A percentile compares a stretch with the other conserved stretches of the same genome.
Evolutionary conservation across 345 rosid genomes (phyloP).

Genomic region (Gossypium herbaceum): DNA sequence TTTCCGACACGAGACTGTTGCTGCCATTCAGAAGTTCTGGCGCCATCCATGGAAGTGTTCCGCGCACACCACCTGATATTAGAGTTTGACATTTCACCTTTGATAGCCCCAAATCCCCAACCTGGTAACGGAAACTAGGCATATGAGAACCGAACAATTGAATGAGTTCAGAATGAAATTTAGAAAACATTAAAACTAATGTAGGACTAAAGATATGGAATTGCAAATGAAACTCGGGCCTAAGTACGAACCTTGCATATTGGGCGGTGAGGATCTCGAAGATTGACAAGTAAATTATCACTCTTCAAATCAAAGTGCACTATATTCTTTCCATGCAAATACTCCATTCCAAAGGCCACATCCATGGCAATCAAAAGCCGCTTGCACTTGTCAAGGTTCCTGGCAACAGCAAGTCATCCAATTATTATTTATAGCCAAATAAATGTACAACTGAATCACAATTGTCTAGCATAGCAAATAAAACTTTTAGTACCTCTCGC

Average conservation of each 20-base stretch:
- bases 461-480: background rate
- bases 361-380: slow-evolving; percentile 66
- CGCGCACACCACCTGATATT: slow-evolving; percentile 70
- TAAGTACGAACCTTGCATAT: slow-evolving; percentile 55
- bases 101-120: slow-evolving; percentile 73
- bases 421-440: background rate
- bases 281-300: slow-evolving; percentile 60
- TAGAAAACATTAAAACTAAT: too few relatives aligned
- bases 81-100: slow-evolving; percentile 64
- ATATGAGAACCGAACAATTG: background rate
- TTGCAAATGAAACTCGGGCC: background rate
- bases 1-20: slow-evolving; percentile 62
- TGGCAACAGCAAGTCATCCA: background rate
- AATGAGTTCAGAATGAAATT: background rate
- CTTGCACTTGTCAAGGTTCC: slow-evolving; percentile 41
- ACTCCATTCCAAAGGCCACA: slow-evolving; percentile 82
- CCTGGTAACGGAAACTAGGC: slow-evolving; percentile 26
- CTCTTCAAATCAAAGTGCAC: slow-evolving; percentile 77
- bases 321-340: slow-evolving; percentile 60
- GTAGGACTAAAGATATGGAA: background rate
- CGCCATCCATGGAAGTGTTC: slow-evolving; percentile 80
- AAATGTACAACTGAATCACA: background rate
- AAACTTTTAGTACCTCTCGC: slow-evolving; percentile 35
- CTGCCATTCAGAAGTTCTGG: slow-evolving; percentile 70
- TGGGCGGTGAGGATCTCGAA: slow-evolving; percentile 64